Percentiles rank a stretch among this genome's conserved stretches.
Evolutionary conservation across 768 basidiomycete species (phyloP).

Genomic region (Russula ochroleuca): DNA sequence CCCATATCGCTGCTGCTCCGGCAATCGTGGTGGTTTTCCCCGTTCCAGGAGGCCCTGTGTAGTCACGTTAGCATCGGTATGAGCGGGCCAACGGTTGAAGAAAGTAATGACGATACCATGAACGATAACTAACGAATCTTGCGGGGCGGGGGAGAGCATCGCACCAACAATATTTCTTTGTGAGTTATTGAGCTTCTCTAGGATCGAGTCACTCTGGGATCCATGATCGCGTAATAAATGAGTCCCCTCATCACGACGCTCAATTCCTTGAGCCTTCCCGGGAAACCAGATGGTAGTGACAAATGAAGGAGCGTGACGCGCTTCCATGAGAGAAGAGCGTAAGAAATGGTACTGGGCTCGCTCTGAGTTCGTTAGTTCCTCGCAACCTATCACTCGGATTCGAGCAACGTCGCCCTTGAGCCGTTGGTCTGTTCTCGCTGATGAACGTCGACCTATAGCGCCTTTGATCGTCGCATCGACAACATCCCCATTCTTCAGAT

Average conservation of each 20-base stretch:
- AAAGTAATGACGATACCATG: conserved; percentile 6
- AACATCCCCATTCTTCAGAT: neutral
- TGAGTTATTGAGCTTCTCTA: conserved; percentile 7
- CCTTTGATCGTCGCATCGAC: neutral
- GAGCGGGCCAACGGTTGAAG: neutral
- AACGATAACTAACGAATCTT: conserved; percentile 18
- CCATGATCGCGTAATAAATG: neutral
- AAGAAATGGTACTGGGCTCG: conserved; percentile 15
- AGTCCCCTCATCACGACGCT: neutral
- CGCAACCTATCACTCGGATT: conserved; percentile 19
- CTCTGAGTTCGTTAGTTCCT: conserved; percentile 15
- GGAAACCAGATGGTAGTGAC: conserved; percentile 20
- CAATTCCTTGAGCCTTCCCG: neutral
- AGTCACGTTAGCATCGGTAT: neutral
- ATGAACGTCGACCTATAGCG: conserved; percentile 6
- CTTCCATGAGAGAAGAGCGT: neutral
- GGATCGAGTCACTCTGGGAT: neutral
- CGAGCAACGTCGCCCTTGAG: neutral
- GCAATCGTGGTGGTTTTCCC: conserved; percentile 26
- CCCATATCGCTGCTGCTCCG: conserved; percentile 16
- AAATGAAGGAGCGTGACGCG: neutral
- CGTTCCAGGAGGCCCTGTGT: conserved; percentile 22
- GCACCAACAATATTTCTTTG: conserved; percentile 13
- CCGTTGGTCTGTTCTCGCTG: neutral
- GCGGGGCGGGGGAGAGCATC: conserved; percentile 5